A percentile compares a stretch with the other conserved stretches of the same genome.
Conservation (phyloP, 305 asterid species). For the Rubia occidens region DNA sequence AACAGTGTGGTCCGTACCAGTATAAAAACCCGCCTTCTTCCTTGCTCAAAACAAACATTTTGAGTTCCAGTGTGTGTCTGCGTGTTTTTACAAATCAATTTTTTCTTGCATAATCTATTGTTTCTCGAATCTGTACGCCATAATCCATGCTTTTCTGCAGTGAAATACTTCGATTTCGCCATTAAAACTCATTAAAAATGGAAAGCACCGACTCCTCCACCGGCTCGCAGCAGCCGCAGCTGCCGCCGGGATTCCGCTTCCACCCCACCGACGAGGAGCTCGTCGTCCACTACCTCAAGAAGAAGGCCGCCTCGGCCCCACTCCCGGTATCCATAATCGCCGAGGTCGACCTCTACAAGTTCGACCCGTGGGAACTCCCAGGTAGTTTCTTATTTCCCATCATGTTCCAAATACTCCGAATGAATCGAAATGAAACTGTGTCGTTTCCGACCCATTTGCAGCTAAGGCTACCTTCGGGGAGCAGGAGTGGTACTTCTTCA, state of each 20-base stretch:
- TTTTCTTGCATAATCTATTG: too few relatives aligned
- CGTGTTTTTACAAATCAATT: neutral
- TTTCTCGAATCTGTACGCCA: neutral
- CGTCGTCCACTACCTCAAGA: slow-evolving; percentile 79
- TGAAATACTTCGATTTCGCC: neutral
- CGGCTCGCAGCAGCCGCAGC: slow-evolving; percentile 64
- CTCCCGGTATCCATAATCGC: slow-evolving; percentile 68
- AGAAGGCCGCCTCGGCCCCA: slow-evolving; percentile 57
- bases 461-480: slow-evolving; percentile 84
- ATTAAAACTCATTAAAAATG: slow-evolving; percentile 21
- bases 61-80: neutral
- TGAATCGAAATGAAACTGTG: neutral
- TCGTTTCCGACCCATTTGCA: neutral
- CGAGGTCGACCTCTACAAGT: slow-evolving; percentile 73
- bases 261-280: slow-evolving; percentile 87
- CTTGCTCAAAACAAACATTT: slow-evolving; percentile 8
- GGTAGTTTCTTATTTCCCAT: neutral
- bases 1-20: slow-evolving; percentile 26
- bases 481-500: slow-evolving; percentile 91
- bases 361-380: slow-evolving; percentile 88
- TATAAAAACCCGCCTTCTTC: slow-evolving; percentile 26
- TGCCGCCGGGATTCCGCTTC: slow-evolving; percentile 78
- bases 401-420: neutral
- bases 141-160: neutral
- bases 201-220: slow-evolving; percentile 80